Evolutionary conservation across 2,329 filamentous ascomycete genomes (phyloP).

Genomic region (Diaporthe sp.): DNA sequence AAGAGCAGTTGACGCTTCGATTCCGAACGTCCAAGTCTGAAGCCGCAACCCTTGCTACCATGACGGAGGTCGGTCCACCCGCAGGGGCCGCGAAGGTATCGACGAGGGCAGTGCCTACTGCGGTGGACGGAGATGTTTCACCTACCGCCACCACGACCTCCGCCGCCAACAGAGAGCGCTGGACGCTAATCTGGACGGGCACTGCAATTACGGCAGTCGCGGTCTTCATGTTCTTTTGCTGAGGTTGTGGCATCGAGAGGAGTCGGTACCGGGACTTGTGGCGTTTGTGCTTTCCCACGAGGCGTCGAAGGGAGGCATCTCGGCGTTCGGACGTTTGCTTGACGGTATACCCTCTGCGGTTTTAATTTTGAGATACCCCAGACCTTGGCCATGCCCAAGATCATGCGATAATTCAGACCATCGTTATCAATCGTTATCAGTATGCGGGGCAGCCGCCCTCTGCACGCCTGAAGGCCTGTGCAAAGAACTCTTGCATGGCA

Average conservation of each 20-base stretch:
- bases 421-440: constrained; percentile 41
- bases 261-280: not conserved
- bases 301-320: not conserved
- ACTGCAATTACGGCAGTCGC: constrained; percentile 41
- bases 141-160: constrained; percentile 32
- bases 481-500: constrained; percentile 96
- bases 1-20: constrained; percentile 50
- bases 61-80: not conserved
- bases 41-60: not conserved
- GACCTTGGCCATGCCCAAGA: constrained; percentile 10
- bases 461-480: constrained; percentile 77
- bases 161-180: constrained; percentile 38
- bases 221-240: constrained; percentile 42
- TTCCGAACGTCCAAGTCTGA: constrained; percentile 8
- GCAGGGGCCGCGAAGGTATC: not conserved
- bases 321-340: constrained; percentile 6
- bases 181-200: constrained; percentile 40
- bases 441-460: constrained; percentile 67
- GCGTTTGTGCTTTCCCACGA: not conserved
- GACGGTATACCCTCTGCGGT: constrained; percentile 26
- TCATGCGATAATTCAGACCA: constrained; percentile 1
- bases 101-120: not conserved
- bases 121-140: not conserved
- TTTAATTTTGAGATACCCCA: constrained; percentile 30
- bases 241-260: constrained; percentile 13